Evolutionary conservation across 2,329 filamentous ascomycete genomes (phyloP).

Genomic region (Mollisia scopiformis): DNA sequence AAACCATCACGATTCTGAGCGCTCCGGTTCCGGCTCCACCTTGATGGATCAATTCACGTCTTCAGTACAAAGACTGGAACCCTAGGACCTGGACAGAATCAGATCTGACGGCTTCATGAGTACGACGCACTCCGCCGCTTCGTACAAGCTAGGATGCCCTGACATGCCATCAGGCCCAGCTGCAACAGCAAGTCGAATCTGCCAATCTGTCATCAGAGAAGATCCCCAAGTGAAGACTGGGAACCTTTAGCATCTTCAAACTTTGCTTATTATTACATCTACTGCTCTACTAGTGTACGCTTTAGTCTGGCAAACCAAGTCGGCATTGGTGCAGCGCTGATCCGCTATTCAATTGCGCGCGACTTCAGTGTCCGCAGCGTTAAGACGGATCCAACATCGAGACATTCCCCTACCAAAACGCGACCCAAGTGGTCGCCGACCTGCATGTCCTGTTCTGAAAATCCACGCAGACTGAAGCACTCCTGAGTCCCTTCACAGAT

Average conservation of each 20-base stretch:
- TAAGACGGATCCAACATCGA: not conserved
- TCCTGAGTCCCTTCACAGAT: not conserved
- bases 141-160: not conserved
- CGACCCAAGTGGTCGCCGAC: no score
- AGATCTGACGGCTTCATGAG: not conserved
- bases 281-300: not conserved
- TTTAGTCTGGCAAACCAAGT: not conserved
- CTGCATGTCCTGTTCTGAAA: no score
- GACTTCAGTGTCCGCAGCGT: no score
- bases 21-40: not conserved
- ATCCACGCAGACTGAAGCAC: no score
- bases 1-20: not conserved
- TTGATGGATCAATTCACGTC: not conserved
- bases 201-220: not conserved
- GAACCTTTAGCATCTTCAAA: not conserved
- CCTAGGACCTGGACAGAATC: no score
- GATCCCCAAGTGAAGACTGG: not conserved
- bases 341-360: not conserved
- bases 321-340: not conserved
- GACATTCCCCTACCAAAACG: not conserved
- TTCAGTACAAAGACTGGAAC: no score
- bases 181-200: not conserved
- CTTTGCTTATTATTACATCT: not conserved
- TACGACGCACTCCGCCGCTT: not conserved
- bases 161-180: no score